Evolutionary conservation across 495 filamentous ascomycete genomes (phyloP).

Genomic region (Apodospora peruviana): DNA sequence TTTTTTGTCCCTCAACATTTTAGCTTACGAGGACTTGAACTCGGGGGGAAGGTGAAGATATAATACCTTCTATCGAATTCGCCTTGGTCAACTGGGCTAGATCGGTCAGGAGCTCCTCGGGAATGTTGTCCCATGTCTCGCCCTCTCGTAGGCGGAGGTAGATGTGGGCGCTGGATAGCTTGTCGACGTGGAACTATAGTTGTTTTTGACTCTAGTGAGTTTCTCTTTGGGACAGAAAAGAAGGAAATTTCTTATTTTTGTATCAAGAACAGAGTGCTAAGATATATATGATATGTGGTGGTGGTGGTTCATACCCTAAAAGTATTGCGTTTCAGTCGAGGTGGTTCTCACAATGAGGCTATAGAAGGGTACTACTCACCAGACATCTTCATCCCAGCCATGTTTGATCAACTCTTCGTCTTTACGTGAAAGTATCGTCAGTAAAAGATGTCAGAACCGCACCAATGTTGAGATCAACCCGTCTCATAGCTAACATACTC

Average conservation of each 20-base stretch:
- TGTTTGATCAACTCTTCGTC: constrained; percentile 94
- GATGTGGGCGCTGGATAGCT: constrained; percentile 92
- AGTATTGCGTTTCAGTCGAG: not conserved
- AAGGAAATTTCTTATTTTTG: not conserved
- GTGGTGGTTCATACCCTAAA: constrained; percentile 7
- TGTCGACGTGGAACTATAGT: constrained; percentile 96
- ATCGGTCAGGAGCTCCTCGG: constrained; percentile 69
- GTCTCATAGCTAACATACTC: constrained; percentile 60
- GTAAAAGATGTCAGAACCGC: not conserved
- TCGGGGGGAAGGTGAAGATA: not conserved
- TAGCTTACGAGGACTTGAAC: not conserved
- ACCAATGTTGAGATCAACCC: no score
- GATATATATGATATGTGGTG: not conserved
- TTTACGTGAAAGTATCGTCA: constrained; percentile 29
- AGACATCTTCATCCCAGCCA: constrained; percentile 92
- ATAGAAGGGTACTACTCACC: constrained; percentile 46
- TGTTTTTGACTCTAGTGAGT: constrained; percentile 1
- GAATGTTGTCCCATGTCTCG: constrained; percentile 80
- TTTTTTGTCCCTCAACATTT: constrained; percentile 16
- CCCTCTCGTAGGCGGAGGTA: constrained; percentile 82
- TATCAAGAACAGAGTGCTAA: not conserved
- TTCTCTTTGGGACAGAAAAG: no score
- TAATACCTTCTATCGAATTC: constrained; percentile 89
- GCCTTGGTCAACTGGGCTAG: constrained; percentile 95
- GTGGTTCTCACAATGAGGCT: not conserved